phyloP scores from a whole-genome alignment of 176 grass and related monocot species.

The Triticum urartu region DNA sequence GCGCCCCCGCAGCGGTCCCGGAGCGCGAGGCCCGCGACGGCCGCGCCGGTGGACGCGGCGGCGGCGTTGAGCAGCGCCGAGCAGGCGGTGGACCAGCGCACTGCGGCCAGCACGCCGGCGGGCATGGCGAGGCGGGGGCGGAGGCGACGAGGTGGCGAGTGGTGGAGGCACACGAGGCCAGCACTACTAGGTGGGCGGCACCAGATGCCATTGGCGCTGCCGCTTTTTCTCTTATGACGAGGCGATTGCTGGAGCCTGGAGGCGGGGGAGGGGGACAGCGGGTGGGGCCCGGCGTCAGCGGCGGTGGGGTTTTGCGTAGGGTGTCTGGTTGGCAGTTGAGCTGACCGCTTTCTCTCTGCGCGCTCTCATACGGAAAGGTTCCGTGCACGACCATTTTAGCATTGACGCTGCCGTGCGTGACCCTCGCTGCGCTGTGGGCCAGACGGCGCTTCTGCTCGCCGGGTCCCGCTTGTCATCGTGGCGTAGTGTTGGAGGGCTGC shows the following conservation, averaged over 20 bases:
- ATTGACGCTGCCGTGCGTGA: background rate
- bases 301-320: too few relatives aligned
- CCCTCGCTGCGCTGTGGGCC: background rate
- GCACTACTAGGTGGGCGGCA: constrained; percentile 4
- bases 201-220: constrained; percentile 4
- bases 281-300: constrained; percentile 13
- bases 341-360: constrained; percentile 11
- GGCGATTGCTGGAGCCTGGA: background rate
- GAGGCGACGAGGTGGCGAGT: constrained; percentile 20
- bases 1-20: constrained; percentile 11
- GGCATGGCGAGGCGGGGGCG: constrained; percentile 12
- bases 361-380: background rate
- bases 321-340: constrained; percentile 31
- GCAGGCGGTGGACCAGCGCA: constrained; percentile 49
- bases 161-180: constrained; percentile 11
- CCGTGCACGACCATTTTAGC: background rate
- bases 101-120: constrained; percentile 36
- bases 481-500: background rate
- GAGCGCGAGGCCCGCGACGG: constrained; percentile 32
- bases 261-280: background rate
- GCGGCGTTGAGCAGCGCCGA: constrained; percentile 56
- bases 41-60: constrained; percentile 28
- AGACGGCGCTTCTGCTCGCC: too few relatives aligned
- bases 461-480: background rate
- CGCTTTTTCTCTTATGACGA: background rate